Percentiles rank a stretch among this genome's conserved stretches.
phyloP scores from a whole-genome alignment of 306 rosid species.

The Quercus variabilis region DNA sequence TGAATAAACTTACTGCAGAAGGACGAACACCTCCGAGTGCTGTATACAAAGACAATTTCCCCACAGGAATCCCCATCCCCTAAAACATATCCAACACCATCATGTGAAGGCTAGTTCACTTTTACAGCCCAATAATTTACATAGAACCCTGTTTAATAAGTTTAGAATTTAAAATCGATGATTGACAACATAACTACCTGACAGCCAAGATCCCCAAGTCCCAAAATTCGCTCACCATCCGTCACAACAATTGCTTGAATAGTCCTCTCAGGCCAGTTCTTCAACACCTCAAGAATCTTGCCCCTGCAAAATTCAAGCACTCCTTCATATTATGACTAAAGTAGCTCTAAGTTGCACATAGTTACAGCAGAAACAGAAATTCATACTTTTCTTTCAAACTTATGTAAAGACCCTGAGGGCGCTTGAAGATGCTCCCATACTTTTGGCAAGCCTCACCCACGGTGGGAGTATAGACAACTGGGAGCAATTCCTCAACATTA shows the following conservation, averaged over 20 bases:
- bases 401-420: constrained; percentile 98
- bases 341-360: constrained; percentile 1
- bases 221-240: constrained; percentile 92
- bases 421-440: constrained; percentile 91
- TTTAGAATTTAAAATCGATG: neutral
- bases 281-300: constrained; percentile 84
- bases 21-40: constrained; percentile 99
- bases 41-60: constrained; percentile 80
- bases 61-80: constrained; percentile 99
- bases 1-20: constrained; percentile 62
- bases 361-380: neutral
- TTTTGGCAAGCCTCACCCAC: constrained; percentile 98
- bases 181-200: constrained; percentile 54
- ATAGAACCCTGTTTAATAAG: neutral
- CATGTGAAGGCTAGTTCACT: constrained; percentile 19
- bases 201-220: constrained; percentile 98
- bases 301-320: constrained; percentile 50
- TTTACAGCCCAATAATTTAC: constrained; percentile 7
- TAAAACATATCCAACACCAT: constrained; percentile 36
- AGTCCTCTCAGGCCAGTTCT: constrained; percentile 90
- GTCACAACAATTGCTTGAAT: constrained; percentile 93
- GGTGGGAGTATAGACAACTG: constrained; percentile 85
- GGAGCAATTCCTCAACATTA: constrained; percentile 85
- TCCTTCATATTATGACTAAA: constrained; percentile 8
- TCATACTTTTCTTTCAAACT: constrained; percentile 90